Conservation (phyloP, 495 filamentous ascomycete genomes). For the Neurospora pannonica region DNA sequence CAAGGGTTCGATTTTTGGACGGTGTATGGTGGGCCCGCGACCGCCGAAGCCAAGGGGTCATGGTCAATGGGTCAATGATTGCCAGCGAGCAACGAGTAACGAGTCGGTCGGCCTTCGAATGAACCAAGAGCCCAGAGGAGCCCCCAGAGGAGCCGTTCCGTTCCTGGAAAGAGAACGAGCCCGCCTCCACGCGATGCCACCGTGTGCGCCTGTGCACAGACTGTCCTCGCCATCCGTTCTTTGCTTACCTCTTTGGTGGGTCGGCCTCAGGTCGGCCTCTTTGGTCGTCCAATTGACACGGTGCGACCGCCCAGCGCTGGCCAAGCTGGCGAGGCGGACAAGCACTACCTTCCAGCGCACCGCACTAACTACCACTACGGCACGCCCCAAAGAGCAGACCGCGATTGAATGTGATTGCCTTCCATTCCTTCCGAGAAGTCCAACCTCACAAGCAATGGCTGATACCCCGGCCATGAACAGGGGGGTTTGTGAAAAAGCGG, state of each 20-base stretch:
- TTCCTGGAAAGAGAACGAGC: conserved; percentile 4
- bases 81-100: not conserved
- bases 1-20: not conserved
- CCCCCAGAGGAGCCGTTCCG: conserved; percentile 1
- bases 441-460: conserved; percentile 10
- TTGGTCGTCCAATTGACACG: conserved; percentile 15
- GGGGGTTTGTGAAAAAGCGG: conserved; percentile 7
- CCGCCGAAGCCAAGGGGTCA: not conserved
- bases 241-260: conserved; percentile 1
- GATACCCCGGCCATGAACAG: conserved; percentile 1
- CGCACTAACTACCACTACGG: not conserved
- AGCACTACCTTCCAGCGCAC: not conserved
- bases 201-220: conserved; percentile 9
- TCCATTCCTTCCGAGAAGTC: conserved; percentile 10
- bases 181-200: conserved; percentile 7
- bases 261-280: conserved; percentile 13
- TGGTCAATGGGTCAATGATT: not conserved
- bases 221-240: not conserved
- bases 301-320: conserved; percentile 3
- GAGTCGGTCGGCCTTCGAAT: not conserved
- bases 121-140: not conserved
- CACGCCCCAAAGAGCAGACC: conserved; percentile 1
- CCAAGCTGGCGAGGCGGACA: not conserved
- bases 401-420: conserved; percentile 15
- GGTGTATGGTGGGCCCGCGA: not conserved